Evolutionary conservation across 1,284 basidiomycete species (phyloP).

Genomic region (Ustilago hordei): DNA sequence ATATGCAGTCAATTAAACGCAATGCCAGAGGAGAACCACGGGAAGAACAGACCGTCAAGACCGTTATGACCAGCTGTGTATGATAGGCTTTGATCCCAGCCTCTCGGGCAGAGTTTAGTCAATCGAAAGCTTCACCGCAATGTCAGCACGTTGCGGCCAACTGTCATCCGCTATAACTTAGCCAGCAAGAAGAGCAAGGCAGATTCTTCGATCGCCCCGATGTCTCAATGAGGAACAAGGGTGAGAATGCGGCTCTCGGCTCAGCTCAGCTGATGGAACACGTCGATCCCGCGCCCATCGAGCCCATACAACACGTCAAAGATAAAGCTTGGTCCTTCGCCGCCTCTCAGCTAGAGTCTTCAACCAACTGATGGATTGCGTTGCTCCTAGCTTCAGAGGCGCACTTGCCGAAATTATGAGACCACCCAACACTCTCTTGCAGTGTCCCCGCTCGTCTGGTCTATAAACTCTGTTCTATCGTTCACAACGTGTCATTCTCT

Average conservation of each 20-base stretch:
- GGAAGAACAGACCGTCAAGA: constrained; percentile 24
- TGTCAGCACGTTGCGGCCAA: constrained; percentile 20
- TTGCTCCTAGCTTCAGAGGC: background rate
- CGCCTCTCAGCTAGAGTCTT: background rate
- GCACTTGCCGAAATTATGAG: constrained; percentile 1
- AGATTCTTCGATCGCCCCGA: background rate
- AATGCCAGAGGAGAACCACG: background rate
- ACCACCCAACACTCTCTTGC: background rate
- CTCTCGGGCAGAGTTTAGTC: background rate
- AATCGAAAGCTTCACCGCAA: background rate
- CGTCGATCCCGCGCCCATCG: constrained; percentile 5
- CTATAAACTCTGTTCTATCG: background rate
- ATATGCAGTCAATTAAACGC: background rate
- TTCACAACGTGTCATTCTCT: background rate
- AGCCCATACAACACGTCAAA: background rate
- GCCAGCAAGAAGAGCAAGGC: background rate
- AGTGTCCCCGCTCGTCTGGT: background rate
- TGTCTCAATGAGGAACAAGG: background rate
- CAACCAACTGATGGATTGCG: background rate
- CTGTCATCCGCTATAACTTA: constrained; percentile 7
- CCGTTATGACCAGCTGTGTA: constrained; percentile 20
- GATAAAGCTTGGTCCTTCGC: constrained; percentile 14
- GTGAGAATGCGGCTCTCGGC: background rate
- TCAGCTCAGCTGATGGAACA: constrained; percentile 10
- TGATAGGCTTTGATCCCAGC: background rate